phyloP scores from a whole-genome alignment of 2,329 filamentous ascomycete species.

The Verticillium isaacii region DNA sequence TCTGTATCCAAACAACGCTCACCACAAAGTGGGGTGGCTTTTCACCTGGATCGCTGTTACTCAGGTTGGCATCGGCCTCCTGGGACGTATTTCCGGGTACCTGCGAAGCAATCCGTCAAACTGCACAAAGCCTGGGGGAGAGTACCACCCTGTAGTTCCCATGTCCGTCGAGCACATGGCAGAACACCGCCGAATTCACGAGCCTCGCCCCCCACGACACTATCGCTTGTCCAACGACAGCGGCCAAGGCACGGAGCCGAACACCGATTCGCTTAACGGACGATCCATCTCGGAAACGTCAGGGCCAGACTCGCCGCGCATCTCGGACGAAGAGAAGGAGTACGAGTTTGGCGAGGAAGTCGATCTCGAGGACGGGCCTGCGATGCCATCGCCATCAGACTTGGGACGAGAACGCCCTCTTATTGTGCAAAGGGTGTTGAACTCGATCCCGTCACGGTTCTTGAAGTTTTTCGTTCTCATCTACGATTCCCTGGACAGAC shows the following conservation, averaged over 20 bases:
- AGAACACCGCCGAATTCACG: neutral
- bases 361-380: constrained; percentile 24
- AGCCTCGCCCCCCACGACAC: neutral
- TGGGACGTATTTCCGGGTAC: constrained; percentile 53
- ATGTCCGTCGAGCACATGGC: constrained; percentile 15
- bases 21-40: constrained; percentile 84
- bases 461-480: constrained; percentile 53
- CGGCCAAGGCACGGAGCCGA: constrained; percentile 68
- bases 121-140: neutral
- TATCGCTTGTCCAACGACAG: constrained; percentile 67
- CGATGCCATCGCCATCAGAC: constrained; percentile 32
- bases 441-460: constrained; percentile 49
- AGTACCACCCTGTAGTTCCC: constrained; percentile 20
- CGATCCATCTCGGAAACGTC: constrained; percentile 22
- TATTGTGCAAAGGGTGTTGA: constrained; percentile 48
- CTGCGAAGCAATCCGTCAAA: constrained; percentile 42
- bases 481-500: constrained; percentile 69
- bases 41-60: constrained; percentile 66
- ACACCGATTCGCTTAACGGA: constrained; percentile 58
- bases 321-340: constrained; percentile 29
- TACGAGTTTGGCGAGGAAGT: constrained; percentile 44
- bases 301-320: constrained; percentile 1
- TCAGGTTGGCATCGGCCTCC: constrained; percentile 65
- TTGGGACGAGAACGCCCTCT: constrained; percentile 22
- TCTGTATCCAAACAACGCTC: constrained; percentile 81